These are phyloP conservation scores for Monosporozyma solicola DNA, from an alignment of 805 yeast genomes.

Conservation along the genomic window DNA sequence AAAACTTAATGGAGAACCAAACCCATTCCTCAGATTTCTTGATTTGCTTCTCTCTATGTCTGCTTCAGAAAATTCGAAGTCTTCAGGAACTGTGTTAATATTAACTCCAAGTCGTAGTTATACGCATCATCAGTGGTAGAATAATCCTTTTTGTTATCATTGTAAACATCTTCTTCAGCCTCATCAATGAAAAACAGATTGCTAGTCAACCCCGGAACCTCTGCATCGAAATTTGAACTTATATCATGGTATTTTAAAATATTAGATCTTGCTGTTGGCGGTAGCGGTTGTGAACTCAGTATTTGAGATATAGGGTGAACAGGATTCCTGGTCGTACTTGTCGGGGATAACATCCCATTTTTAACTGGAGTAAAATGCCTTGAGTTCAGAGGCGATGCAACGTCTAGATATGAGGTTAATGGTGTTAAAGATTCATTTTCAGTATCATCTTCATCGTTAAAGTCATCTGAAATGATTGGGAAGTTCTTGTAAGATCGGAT, in stretches of 20 bases:
- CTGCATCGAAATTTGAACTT: constrained; percentile 31
- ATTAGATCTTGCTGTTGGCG: constrained; percentile 22
- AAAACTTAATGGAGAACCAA: constrained; percentile 14
- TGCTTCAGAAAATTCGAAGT: constrained; percentile 29
- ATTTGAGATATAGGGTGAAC: neutral
- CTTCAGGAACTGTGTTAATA: constrained; percentile 42
- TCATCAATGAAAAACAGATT: constrained; percentile 29
- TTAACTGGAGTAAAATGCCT: neutral
- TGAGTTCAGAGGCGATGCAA: neutral
- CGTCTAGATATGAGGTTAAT: neutral
- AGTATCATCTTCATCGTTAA: neutral
- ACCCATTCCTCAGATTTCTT: constrained; percentile 3
- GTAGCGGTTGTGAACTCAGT: constrained; percentile 4
- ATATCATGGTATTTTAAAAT: constrained; percentile 34
- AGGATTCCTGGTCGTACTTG: neutral
- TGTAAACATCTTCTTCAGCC: constrained; percentile 26
- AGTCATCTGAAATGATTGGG: neutral
- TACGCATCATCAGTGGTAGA: constrained; percentile 29
- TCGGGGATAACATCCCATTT: neutral
- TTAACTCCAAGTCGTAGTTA: constrained; percentile 40
- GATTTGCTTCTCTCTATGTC: constrained; percentile 6
- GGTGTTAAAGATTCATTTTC: constrained; percentile 1
- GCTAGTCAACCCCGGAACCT: constrained; percentile 29
- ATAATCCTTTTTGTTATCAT: constrained; percentile 33
- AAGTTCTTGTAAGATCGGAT: neutral